Conservation (phyloP, 2,329 filamentous ascomycete species). For the Didymella pomorum region DNA sequence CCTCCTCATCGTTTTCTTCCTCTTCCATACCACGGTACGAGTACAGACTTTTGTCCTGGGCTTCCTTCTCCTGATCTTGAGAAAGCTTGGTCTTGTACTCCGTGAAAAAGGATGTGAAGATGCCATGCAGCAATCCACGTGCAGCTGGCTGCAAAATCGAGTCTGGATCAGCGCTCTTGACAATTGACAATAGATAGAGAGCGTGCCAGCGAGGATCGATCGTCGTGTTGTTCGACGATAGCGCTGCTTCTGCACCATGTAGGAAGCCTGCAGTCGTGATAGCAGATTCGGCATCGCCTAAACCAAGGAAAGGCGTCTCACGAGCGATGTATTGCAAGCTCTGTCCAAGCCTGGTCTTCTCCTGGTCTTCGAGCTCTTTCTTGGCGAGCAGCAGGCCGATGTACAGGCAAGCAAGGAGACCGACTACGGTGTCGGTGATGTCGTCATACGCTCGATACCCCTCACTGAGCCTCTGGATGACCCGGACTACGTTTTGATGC, state of each 20-base stretch:
- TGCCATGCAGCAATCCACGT: constrained; percentile 64
- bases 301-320: constrained; percentile 47
- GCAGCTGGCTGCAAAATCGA: constrained; percentile 21
- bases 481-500: constrained; percentile 68
- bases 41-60: constrained; percentile 79
- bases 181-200: constrained; percentile 37
- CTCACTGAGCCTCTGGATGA: constrained; percentile 73
- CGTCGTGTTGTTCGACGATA: constrained; percentile 31
- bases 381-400: constrained; percentile 71
- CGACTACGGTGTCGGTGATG: constrained; percentile 77
- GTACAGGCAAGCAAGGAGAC: constrained; percentile 79
- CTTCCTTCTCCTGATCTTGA: constrained; percentile 77
- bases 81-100: constrained; percentile 82
- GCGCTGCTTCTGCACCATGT: constrained; percentile 27
- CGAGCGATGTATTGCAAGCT: constrained; percentile 37
- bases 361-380: constrained; percentile 29
- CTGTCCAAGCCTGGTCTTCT: constrained; percentile 24
- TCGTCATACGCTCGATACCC: constrained; percentile 85
- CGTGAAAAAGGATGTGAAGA: constrained; percentile 76
- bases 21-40: constrained; percentile 83
- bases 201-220: constrained; percentile 50
- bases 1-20: constrained; percentile 79
- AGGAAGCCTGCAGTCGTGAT: constrained; percentile 30
- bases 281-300: constrained; percentile 16
- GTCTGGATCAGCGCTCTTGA: constrained; percentile 36